Conservation (phyloP, 768 basidiomycete species). For the Vararia minispora region DNA sequence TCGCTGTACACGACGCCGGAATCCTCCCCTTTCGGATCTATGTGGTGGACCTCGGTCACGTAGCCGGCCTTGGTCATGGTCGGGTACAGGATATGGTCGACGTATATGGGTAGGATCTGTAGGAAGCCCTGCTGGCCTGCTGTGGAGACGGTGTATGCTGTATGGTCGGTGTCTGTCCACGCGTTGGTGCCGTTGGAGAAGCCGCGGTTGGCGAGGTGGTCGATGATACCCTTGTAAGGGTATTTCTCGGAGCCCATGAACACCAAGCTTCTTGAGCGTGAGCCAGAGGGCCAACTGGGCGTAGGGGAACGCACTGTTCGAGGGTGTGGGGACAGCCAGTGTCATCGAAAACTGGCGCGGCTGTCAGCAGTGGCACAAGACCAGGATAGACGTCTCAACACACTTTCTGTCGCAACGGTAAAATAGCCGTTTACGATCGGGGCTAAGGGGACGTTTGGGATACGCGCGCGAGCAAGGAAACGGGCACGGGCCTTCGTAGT, state of each 20-base stretch:
- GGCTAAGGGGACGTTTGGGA: constrained; percentile 30
- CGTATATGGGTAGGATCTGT: constrained; percentile 76
- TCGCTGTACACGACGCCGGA: constrained; percentile 95
- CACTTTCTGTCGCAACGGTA: constrained; percentile 84
- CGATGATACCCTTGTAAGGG: constrained; percentile 92
- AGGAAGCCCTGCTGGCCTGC: constrained; percentile 91
- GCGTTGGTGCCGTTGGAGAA: constrained; percentile 91
- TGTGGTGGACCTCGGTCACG: constrained; percentile 82
- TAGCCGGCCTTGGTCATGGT: constrained; percentile 84
- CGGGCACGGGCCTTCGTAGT: constrained; percentile 61
- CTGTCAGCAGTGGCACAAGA: not conserved
- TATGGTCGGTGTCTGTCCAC: constrained; percentile 95
- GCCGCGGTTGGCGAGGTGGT: constrained; percentile 88
- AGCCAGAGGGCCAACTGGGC: not conserved
- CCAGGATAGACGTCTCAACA: constrained; percentile 17
- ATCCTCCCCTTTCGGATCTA: constrained; percentile 82
- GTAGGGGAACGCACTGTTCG: constrained; percentile 63
- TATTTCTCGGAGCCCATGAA: constrained; percentile 96
- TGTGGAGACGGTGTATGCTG: constrained; percentile 91
- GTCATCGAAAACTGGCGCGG: constrained; percentile 72
- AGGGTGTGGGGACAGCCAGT: constrained; percentile 93
- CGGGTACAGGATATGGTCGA: constrained; percentile 96
- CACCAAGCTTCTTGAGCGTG: constrained; percentile 43
- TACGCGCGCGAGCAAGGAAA: constrained; percentile 1
- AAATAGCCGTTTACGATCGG: constrained; percentile 90